Evolutionary conservation across 495 filamentous ascomycete genomes (phyloP).

Genomic region (Aspergillus campestris): DNA sequence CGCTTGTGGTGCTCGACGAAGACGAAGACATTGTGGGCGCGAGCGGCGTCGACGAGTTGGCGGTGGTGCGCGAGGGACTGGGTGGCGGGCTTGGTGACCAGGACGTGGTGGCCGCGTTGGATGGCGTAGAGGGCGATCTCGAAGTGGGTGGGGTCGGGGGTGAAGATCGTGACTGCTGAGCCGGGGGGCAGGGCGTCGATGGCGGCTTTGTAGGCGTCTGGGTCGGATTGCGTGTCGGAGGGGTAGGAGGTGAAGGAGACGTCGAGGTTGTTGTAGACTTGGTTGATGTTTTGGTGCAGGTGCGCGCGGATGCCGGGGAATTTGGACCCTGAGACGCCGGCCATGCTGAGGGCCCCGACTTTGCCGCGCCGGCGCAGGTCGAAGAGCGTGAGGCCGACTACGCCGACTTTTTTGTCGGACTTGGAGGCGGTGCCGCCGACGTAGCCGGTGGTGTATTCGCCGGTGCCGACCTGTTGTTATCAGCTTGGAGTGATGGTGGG

Average conservation of each 20-base stretch:
- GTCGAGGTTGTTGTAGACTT: constrained; percentile 82
- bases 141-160: constrained; percentile 87
- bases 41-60: constrained; percentile 59
- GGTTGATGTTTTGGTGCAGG: constrained; percentile 77
- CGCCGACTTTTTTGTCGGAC: constrained; percentile 89
- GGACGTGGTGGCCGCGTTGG: constrained; percentile 73
- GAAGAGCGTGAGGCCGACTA: constrained; percentile 84
- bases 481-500: constrained; percentile 10
- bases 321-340: constrained; percentile 77
- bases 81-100: constrained; percentile 93
- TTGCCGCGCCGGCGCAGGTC: constrained; percentile 83
- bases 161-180: constrained; percentile 94
- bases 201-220: constrained; percentile 80
- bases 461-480: constrained; percentile 62
- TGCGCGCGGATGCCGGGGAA: constrained; percentile 87
- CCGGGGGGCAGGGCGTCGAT: constrained; percentile 78
- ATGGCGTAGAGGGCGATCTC: constrained; percentile 94
- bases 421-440: constrained; percentile 67
- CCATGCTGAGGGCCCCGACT: constrained; percentile 81
- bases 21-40: constrained; percentile 75
- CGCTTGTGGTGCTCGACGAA: constrained; percentile 97
- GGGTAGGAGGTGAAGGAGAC: constrained; percentile 77
- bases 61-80: constrained; percentile 75
- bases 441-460: constrained; percentile 92
- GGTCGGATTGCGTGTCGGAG: constrained; percentile 57